A percentile compares a stretch with the other conserved stretches of the same genome.
Conservation (phyloP, 306 rosid species). For the Cicer yamashitae region DNA sequence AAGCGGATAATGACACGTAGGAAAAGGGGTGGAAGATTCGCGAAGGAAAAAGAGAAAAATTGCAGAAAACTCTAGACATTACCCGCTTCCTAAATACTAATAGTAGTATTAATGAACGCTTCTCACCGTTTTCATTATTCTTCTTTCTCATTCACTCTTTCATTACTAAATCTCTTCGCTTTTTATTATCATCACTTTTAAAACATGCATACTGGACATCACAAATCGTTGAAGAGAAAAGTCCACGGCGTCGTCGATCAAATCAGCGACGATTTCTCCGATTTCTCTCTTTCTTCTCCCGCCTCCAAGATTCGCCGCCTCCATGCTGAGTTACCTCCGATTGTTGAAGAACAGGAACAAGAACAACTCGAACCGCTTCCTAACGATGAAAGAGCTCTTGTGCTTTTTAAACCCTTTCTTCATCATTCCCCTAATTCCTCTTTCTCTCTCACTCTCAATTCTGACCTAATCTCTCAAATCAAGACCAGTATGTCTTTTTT, state of each 20-base stretch:
- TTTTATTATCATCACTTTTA: neutral
- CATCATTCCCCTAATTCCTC: conserved; percentile 43
- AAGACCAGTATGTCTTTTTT: conserved; percentile 48
- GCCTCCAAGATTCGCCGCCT: conserved; percentile 94
- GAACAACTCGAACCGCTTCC: neutral
- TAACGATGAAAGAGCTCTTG: conserved; percentile 72
- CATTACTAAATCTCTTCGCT: too few species aligned
- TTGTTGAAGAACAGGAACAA: conserved; percentile 56
- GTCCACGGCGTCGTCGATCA: conserved; percentile 49
- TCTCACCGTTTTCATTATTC: neutral
- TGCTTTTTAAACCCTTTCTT: conserved; percentile 62
- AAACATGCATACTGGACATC: neutral
- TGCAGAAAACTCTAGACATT: conserved; percentile 47
- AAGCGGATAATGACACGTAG: conserved; percentile 12
- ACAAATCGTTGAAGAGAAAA: conserved; percentile 61
- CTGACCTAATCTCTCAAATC: conserved; percentile 59
- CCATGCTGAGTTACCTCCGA: conserved; percentile 73
- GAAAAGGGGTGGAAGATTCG: neutral
- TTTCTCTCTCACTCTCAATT: conserved; percentile 59
- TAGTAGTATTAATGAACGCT: neutral
- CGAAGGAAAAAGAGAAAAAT: conserved; percentile 13
- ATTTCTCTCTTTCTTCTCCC: conserved; percentile 77
- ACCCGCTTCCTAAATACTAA: too few species aligned
- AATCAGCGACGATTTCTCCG: conserved; percentile 66
- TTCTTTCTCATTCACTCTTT: neutral